Conservation (phyloP, 306 rosid genomes). For the Vigna nakashimae region DNA sequence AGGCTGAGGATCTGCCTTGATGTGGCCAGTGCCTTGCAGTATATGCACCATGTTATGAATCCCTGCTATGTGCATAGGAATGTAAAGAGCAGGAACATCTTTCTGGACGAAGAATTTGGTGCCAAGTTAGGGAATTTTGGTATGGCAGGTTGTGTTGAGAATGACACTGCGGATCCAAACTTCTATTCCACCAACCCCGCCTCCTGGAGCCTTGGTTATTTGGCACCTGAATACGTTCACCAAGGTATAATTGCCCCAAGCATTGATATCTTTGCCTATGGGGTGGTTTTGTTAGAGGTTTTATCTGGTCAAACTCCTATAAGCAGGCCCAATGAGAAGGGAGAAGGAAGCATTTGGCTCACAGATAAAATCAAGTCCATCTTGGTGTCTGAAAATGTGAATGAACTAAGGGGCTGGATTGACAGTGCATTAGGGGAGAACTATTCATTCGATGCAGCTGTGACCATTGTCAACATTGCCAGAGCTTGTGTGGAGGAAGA, state of each 20-base stretch:
- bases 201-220: conserved; percentile 66
- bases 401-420: conserved; percentile 79
- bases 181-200: conserved; percentile 59
- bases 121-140: conserved; percentile 87
- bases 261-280: conserved; percentile 75
- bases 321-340: conserved; percentile 58
- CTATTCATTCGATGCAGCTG: conserved; percentile 71
- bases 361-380: conserved; percentile 62
- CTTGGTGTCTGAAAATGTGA: conserved; percentile 63
- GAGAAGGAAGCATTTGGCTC: conserved; percentile 59
- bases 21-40: conserved; percentile 76
- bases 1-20: conserved; percentile 82
- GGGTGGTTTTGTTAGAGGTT: conserved; percentile 77
- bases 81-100: conserved; percentile 81
- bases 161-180: conserved; percentile 54
- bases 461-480: conserved; percentile 66
- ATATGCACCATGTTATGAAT: conserved; percentile 79
- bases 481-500: conserved; percentile 80
- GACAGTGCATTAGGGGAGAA: conserved; percentile 76
- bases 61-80: conserved; percentile 77
- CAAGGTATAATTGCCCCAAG: conserved; percentile 71
- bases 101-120: conserved; percentile 86
- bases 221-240: conserved; percentile 79
- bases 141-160: conserved; percentile 66
- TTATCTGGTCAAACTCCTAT: conserved; percentile 71